phyloP scores from a whole-genome alignment of 768 basidiomycete genomes.

The Lentinula aciculospora region DNA sequence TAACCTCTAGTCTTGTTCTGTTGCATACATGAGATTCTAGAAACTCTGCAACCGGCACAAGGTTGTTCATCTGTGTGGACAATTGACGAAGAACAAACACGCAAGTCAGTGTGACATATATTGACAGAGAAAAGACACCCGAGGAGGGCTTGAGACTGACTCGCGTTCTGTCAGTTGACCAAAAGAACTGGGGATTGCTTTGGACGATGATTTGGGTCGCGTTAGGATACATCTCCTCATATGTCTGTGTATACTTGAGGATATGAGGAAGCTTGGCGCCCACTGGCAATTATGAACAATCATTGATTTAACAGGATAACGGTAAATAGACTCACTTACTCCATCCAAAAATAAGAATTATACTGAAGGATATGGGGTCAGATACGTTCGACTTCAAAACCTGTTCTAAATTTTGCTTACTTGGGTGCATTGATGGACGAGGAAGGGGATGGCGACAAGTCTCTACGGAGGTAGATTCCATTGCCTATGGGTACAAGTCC shows the following conservation, averaged over 20 bases:
- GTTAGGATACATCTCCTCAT: slow-evolving; percentile 35
- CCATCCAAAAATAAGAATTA: slow-evolving; percentile 43
- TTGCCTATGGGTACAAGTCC: too few species aligned
- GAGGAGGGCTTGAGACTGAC: slow-evolving; percentile 18
- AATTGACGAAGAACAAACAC: neutral
- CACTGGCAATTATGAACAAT: slow-evolving; percentile 20
- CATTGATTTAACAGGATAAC: neutral
- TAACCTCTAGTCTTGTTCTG: slow-evolving; percentile 8
- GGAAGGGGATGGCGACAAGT: too few species aligned
- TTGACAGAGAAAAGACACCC: neutral
- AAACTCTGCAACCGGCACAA: slow-evolving; percentile 30
- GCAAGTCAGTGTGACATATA: neutral
- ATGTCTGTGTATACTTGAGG: slow-evolving; percentile 36
- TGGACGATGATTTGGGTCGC: slow-evolving; percentile 36
- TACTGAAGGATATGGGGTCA: slow-evolving; percentile 15
- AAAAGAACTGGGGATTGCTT: slow-evolving; percentile 31
- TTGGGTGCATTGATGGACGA: neutral
- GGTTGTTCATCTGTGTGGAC: slow-evolving; percentile 19
- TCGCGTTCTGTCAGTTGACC: slow-evolving; percentile 20
- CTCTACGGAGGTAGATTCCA: too few species aligned
- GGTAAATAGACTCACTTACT: slow-evolving; percentile 23
- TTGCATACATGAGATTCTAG: slow-evolving; percentile 30
- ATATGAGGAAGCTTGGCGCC: slow-evolving; percentile 40
- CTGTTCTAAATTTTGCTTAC: neutral
- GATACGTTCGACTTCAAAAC: neutral